Conservation (phyloP, 2,329 filamentous ascomycete genomes). For the Sporothrix schenckii region DNA sequence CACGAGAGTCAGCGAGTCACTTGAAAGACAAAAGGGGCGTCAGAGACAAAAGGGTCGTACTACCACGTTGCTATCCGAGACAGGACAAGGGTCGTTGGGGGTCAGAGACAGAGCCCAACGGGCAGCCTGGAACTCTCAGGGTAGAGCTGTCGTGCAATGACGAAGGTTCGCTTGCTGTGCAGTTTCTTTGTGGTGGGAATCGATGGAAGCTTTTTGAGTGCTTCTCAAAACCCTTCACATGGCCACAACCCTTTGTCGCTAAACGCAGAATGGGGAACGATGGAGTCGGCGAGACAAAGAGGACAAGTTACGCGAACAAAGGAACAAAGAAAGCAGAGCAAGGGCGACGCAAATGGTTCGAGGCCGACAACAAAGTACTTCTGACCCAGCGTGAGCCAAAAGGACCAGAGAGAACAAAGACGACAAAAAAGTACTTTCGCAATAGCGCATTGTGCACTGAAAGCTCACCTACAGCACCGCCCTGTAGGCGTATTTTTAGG, state of each 20-base stretch:
- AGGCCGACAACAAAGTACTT: not conserved
- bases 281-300: slow-evolving; percentile 2
- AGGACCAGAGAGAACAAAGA: not conserved
- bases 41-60: slow-evolving; percentile 6
- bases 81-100: slow-evolving; percentile 12
- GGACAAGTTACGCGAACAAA: not conserved
- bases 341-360: not conserved
- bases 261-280: not conserved
- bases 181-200: not conserved
- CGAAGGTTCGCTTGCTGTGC: not conserved
- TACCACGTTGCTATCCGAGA: slow-evolving; percentile 27
- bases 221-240: not conserved
- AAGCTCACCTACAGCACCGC: not conserved
- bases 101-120: slow-evolving; percentile 7
- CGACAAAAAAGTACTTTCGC: not conserved
- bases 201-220: not conserved
- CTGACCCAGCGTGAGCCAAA: no score
- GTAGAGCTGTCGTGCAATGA: not conserved
- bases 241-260: slow-evolving; percentile 4
- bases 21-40: not conserved
- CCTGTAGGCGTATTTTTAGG: slow-evolving; percentile 1
- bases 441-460: not conserved
- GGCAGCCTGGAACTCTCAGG: not conserved
- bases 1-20: not conserved
- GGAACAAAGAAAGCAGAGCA: slow-evolving; percentile 1